Base-by-base conservation (phyloP, 371 early-diverging fungal genomes). In the Dichotomocladium elegans region DNA sequence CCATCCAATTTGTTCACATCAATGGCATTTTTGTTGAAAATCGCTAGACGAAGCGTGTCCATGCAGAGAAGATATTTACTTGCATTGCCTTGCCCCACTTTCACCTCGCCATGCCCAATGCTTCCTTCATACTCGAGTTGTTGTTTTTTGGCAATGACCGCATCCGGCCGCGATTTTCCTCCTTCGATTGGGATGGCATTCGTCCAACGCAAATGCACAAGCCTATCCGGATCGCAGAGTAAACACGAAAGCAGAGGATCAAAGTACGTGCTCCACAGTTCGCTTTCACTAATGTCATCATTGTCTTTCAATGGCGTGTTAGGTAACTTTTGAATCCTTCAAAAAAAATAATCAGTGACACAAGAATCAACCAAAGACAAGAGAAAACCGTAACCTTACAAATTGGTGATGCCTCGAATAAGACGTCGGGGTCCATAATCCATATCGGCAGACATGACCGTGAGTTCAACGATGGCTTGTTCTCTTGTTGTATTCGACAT, bases 191-290 rank as follows among this genome's bases (percentile, higher is more conserved):
- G 57, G 11, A 55, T 50, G 29, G 58, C 14, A 57, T 65, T 61
- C 17, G 55, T 63, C 65, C 63, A 65, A 24, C 55, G 63, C 14
- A 66, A 43, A 42, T 60, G 64, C 21, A 64, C 52, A 11, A 61
- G 55, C 29, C 37, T 40, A 25, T 51, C 56, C 25, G 63, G 62
- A 51, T 70, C 60, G 47, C 54, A 41, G 5, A 63, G 47, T 4
- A 64, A 37, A 46, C 60, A 62, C 22, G 58, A 63, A 21, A 68
- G 33, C 21, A 64, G 15, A 17, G 70, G 65, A 41, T 70, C 70
- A 41, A 53, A 64, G 51, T 60, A 64, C 4, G 58, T 69, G 53
- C 47, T 69, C 63, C 70, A 69, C 35, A 69, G 47, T 47, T 61
- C 59, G 28, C 31, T 64, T 64, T 69, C 63, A 55, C 53, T 60